These are phyloP conservation scores for Penicillium rolfsii DNA, from an alignment of 2,329 filamentous ascomycete genomes.

Conservation along the genomic window DNA sequence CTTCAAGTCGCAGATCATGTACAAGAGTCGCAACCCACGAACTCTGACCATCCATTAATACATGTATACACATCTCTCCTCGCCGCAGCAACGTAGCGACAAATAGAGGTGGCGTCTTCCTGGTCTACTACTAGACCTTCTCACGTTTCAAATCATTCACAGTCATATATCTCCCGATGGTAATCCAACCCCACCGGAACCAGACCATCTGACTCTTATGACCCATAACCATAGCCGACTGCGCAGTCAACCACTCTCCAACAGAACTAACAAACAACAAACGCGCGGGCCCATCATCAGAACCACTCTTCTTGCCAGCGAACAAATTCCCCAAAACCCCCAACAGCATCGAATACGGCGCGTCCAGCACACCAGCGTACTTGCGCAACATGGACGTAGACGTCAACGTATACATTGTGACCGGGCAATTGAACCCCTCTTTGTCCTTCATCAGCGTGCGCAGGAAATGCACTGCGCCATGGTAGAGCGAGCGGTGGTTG, in stretches of 20 bases:
- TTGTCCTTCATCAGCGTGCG: conserved; percentile 64
- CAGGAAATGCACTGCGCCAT: conserved; percentile 77
- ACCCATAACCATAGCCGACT: conserved; percentile 83
- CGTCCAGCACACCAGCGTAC: conserved; percentile 77
- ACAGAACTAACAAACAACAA: conserved; percentile 74
- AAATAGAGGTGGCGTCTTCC: not conserved
- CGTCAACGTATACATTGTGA: conserved; percentile 83
- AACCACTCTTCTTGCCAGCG: conserved; percentile 8
- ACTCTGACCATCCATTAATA: not conserved
- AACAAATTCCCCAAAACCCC: conserved; percentile 51
- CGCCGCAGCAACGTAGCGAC: not conserved
- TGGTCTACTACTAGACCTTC: conserved; percentile 42
- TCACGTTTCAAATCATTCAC: conserved; percentile 80
- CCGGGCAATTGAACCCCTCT: conserved; percentile 69
- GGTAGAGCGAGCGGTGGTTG: conserved; percentile 88
- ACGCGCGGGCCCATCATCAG: conserved; percentile 47
- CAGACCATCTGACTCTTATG: conserved; percentile 97
- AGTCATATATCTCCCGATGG: conserved; percentile 88
- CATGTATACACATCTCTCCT: not conserved
- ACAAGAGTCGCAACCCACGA: not conserved
- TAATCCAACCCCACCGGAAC: conserved; percentile 97
- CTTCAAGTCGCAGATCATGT: not conserved
- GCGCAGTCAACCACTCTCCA: conserved; percentile 66
- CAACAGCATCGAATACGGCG: conserved; percentile 68
- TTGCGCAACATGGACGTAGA: conserved; percentile 75